These are phyloP conservation scores for Abrus pulchellus DNA, from an alignment of 306 rosid species.

Conservation along the genomic window DNA sequence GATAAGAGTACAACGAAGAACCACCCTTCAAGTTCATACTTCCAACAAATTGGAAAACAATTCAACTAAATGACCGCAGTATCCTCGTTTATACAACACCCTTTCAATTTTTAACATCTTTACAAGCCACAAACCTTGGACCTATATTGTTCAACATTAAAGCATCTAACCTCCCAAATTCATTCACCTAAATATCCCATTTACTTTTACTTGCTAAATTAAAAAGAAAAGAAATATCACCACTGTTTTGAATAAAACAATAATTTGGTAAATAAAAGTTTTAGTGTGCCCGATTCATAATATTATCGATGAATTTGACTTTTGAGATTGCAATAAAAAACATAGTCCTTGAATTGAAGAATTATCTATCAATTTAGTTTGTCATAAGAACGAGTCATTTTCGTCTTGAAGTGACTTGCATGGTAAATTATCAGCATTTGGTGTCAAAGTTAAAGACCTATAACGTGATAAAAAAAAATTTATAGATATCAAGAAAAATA, in stretches of 20 bases:
- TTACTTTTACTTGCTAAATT: background rate
- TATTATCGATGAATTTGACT: background rate
- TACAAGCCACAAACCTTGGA: background rate
- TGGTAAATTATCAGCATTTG: too few species aligned
- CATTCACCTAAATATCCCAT: background rate
- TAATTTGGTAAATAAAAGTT: background rate
- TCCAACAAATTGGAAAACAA: constrained; percentile 28
- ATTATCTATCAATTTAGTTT: too few species aligned
- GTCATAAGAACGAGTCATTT: too few species aligned
- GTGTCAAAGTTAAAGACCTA: too few species aligned
- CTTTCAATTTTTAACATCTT: background rate
- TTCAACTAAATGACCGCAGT: constrained; percentile 35
- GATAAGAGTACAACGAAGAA: constrained; percentile 50
- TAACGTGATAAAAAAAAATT: too few species aligned
- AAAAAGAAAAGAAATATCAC: too few species aligned
- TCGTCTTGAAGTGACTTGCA: too few species aligned
- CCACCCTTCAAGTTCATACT: constrained; percentile 44
- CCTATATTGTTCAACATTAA: background rate
- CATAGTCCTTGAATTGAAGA: too few species aligned
- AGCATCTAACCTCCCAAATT: background rate
- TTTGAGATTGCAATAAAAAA: too few species aligned
- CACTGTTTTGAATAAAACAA: background rate
- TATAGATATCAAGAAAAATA: too few species aligned
- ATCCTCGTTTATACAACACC: background rate
- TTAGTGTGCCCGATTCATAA: background rate